Evolutionary conservation across 1,284 basidiomycete species (phyloP).

Genomic region (Exobasidium cylindrosporum): DNA sequence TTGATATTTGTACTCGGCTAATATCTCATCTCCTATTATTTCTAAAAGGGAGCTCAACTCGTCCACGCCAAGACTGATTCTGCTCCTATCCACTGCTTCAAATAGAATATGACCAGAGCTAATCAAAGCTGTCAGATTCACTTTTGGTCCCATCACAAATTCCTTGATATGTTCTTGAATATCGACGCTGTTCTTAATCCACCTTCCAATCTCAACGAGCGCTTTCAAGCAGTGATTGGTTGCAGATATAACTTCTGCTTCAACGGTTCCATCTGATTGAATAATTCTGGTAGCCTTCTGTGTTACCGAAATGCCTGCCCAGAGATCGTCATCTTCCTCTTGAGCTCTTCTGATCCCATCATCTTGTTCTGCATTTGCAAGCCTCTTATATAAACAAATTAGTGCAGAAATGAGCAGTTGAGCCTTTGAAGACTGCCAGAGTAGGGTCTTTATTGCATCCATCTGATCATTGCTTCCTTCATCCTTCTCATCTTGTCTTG

Average conservation of each 20-base stretch:
- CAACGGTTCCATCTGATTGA: not conserved
- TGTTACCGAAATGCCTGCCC: slow-evolving; percentile 2
- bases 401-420: not conserved
- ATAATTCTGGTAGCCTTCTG: not conserved
- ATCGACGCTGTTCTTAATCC: not conserved
- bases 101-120: not conserved
- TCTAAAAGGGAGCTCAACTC: slow-evolving; percentile 62
- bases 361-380: not conserved
- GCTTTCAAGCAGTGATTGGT: not conserved
- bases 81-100: not conserved
- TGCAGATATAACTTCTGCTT: not conserved
- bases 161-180: not conserved
- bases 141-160: not conserved
- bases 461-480: not conserved
- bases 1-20: slow-evolving; percentile 64
- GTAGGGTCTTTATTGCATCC: not conserved
- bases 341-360: not conserved
- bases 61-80: slow-evolving; percentile 3
- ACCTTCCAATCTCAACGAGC: not conserved
- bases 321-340: slow-evolving; percentile 8
- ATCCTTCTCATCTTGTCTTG: too few relatives aligned
- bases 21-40: slow-evolving; percentile 62
- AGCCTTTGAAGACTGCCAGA: not conserved
- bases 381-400: not conserved
- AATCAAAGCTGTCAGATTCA: not conserved